Base-by-base conservation (phyloP, 2,329 filamentous ascomycete genomes). In the Coniella vitis region DNA sequence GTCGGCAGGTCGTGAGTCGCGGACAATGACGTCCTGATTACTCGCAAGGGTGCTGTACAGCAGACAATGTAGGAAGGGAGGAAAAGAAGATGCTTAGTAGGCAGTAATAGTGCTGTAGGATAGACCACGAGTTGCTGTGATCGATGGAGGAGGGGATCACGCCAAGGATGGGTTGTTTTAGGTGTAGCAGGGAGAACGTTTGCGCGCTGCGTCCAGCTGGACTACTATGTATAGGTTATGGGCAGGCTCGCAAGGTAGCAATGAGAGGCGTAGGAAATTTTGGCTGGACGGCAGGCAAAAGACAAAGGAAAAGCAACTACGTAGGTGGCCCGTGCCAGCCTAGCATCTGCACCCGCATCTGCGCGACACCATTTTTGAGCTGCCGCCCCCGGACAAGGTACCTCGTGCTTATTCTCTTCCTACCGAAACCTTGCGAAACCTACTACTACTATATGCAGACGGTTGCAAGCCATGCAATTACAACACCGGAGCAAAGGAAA, bases 271-370 rank as follows among this genome's bases (percentile, higher is more conserved):
- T n/a, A n/a, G n/a, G n/a, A n/a, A n/a, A n/a, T n/a, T n/a, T n/a
- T n/a, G n/a, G n/a, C n/a, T n/a, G n/a, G n/a, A n/a, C n/a, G n/a
- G n/a, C n/a, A n/a, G n/a, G n/a, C n/a, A n/a, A n/a, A n/a, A n/a
- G n/a, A n/a, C n/a, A 72, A 10, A 73, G 72, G 57, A 72, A 70
- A 5, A 42, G 14, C 14, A 19, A 34, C 19, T 29, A 20, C 16
- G 38, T 20, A 25, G 20, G 39, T 32, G 46, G 46, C 19, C 39
- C 21, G 47, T 52, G 50, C 50, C 38, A 49, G 16, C 47, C 50
- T 16, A 29, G 47, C 29, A 31, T 21, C 14, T 9, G 16, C 19
- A 35, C 22, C 22, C 29, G 8, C 7, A 17, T 9, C 37, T 37
- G 13, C 17, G 17, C 40, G 5, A 7, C 29, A 34, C 40, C 29